Conservation (phyloP, 164 flowering plant species). For the Tetracentron sinense region DNA sequence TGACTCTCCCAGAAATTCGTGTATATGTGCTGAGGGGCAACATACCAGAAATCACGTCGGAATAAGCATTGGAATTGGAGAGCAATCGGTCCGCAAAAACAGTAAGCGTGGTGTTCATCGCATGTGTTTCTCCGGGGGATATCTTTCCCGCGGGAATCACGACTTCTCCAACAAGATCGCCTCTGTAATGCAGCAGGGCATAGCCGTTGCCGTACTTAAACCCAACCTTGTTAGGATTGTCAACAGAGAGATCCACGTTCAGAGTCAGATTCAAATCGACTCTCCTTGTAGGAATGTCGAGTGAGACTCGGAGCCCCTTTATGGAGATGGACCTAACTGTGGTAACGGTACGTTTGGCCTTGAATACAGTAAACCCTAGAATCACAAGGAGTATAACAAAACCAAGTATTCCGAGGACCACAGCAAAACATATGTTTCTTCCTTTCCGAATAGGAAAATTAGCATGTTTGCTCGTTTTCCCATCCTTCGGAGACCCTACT, state of each 20-base stretch:
- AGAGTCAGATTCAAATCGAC: conserved; percentile 53
- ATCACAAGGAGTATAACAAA: conserved; percentile 36
- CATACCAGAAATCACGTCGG: conserved; percentile 32
- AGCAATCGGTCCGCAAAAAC: conserved; percentile 58
- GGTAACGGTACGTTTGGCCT: conserved; percentile 46
- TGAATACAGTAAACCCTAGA: conserved; percentile 64
- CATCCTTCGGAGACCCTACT: too few relatives aligned
- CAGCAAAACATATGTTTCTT: conserved; percentile 22
- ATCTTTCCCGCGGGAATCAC: conserved; percentile 54
- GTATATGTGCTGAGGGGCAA: conserved; percentile 28
- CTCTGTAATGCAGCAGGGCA: conserved; percentile 49
- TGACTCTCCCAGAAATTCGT: conserved; percentile 45
- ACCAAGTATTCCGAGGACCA: conserved; percentile 13
- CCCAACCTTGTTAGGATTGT: conserved; percentile 69
- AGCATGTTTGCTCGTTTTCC: too few relatives aligned
- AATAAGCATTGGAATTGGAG: conserved; percentile 16
- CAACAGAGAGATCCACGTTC: conserved; percentile 36
- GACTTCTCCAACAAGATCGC: conserved; percentile 54
- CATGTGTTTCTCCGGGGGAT: conserved; percentile 29
- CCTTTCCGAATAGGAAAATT: not conserved
- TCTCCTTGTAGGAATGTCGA: conserved; percentile 26
- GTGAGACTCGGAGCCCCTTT: conserved; percentile 23
- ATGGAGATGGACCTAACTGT: conserved; percentile 41
- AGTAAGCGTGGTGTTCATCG: conserved; percentile 43
- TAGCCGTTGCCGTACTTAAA: conserved; percentile 46